Percentiles rank a stretch among this genome's conserved stretches.
phyloP scores from a whole-genome alignment of 1,139 yeast species.

The Geotrichum reessii region DNA sequence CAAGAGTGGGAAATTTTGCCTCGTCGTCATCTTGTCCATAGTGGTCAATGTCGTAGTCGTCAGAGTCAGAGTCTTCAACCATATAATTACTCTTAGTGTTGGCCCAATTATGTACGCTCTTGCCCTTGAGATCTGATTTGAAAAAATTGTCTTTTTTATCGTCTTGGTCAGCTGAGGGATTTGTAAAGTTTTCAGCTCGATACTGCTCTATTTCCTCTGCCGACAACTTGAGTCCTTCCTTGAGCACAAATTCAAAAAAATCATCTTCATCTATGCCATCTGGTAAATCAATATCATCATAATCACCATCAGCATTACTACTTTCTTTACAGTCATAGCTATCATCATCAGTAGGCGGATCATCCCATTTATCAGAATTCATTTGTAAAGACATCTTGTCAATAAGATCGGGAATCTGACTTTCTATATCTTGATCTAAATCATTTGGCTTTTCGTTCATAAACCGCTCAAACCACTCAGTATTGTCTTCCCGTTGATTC shows the following conservation, averaged over 20 bases:
- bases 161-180: background rate
- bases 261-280: constrained; percentile 54
- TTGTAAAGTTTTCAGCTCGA: constrained; percentile 24
- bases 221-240: constrained; percentile 45
- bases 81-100: background rate
- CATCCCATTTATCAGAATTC: background rate
- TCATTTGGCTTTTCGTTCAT: constrained; percentile 10
- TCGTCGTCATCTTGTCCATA: background rate
- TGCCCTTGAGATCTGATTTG: background rate
- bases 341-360: constrained; percentile 25
- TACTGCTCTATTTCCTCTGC: constrained; percentile 40
- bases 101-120: background rate
- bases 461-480: background rate
- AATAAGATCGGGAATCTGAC: constrained; percentile 25
- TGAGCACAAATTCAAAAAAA: constrained; percentile 53
- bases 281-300: constrained; percentile 17
- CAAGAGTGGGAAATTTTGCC: background rate
- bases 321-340: constrained; percentile 31
- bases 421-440: constrained; percentile 17
- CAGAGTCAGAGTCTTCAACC: background rate
- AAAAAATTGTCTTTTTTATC: background rate
- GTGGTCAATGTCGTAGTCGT: background rate
- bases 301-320: constrained; percentile 20
- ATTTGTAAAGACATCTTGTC: constrained; percentile 20
- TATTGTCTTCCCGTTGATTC: background rate